phyloP scores from a whole-genome alignment of 352 stramenopile genomes.

The Phytophthora cactorum region DNA sequence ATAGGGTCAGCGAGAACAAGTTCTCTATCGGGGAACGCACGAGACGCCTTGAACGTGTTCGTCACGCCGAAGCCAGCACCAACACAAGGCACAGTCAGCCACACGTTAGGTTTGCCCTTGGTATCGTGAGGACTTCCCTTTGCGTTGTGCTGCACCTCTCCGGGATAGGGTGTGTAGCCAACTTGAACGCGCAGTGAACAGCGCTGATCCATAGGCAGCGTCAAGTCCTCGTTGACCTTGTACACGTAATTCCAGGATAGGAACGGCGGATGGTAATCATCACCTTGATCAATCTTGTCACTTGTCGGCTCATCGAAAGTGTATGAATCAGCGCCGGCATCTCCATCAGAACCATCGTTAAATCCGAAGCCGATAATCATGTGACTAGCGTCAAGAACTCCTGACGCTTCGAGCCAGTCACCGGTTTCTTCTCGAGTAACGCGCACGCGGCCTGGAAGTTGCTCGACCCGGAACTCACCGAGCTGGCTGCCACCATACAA shows the following conservation, averaged over 20 bases:
- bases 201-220: constrained; percentile 38
- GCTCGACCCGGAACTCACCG: constrained; percentile 72
- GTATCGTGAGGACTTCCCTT: constrained; percentile 17
- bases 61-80: constrained; percentile 63
- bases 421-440: constrained; percentile 68
- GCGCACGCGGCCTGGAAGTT: constrained; percentile 57
- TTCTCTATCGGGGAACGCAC: constrained; percentile 25
- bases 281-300: constrained; percentile 13
- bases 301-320: constrained; percentile 33
- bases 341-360: constrained; percentile 25
- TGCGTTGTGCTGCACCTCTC: constrained; percentile 18
- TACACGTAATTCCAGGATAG: constrained; percentile 55
- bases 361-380: constrained; percentile 49
- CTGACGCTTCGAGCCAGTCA: constrained; percentile 72
- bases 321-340: constrained; percentile 34
- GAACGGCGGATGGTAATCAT: constrained; percentile 44
- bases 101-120: constrained; percentile 27
- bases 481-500: constrained; percentile 64
- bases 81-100: constrained; percentile 62
- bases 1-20: constrained; percentile 60
- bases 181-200: constrained; percentile 47
- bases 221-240: constrained; percentile 37
- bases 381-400: constrained; percentile 51
- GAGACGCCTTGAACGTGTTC: constrained; percentile 36
- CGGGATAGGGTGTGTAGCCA: constrained; percentile 11